These are phyloP conservation scores for Castanea mollissima DNA, from an alignment of 306 rosid species.

Conservation along the genomic window DNA sequence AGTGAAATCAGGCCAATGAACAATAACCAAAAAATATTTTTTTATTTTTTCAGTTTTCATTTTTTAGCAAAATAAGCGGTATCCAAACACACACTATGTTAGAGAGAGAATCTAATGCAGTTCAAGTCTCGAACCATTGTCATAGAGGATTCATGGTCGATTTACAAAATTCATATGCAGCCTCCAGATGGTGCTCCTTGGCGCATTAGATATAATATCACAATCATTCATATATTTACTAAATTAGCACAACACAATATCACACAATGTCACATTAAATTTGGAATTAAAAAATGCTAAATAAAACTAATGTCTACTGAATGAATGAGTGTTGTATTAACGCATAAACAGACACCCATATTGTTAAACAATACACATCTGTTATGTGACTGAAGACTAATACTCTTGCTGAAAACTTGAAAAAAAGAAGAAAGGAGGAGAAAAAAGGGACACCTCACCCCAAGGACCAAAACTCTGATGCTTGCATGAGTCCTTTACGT, in stretches of 20 bases:
- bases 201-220: neutral
- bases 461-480: conserved; percentile 90
- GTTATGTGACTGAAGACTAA: neutral
- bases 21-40: too few relatives aligned
- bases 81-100: neutral
- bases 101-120: neutral
- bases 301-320: too few relatives aligned
- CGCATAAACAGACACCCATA: neutral
- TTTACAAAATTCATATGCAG: neutral
- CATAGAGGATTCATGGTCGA: neutral
- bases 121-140: neutral
- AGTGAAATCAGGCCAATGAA: too few relatives aligned
- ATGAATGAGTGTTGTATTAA: neutral
- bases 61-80: too few relatives aligned
- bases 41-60: too few relatives aligned
- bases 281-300: too few relatives aligned
- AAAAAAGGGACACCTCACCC: conserved; percentile 48
- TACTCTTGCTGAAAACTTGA: neutral
- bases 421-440: neutral
- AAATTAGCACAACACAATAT: too few relatives aligned
- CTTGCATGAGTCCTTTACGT: conserved; percentile 76
- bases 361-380: neutral
- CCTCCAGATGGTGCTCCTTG: neutral
- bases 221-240: too few relatives aligned
- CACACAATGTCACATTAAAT: neutral